Conservation (phyloP, 768 basidiomycete species). For the Boletus rufocinnamomeus region DNA sequence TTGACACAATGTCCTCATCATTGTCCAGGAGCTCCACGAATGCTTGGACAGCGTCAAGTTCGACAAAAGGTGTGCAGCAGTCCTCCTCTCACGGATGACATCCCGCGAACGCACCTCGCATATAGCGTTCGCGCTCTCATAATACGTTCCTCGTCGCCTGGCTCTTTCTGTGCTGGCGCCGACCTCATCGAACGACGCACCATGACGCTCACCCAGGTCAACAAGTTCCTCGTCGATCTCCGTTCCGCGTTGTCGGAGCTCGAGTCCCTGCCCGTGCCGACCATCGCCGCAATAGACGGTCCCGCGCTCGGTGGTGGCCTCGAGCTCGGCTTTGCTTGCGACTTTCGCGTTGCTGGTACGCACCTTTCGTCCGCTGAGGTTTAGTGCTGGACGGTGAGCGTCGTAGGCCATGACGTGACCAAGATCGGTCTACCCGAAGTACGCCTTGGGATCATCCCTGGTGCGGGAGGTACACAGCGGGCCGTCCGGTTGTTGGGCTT, state of each 20-base stretch:
- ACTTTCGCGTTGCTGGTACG: conserved; percentile 85
- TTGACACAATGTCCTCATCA: conserved; percentile 4
- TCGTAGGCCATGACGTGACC: conserved; percentile 60
- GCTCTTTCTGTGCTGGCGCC: conserved; percentile 89
- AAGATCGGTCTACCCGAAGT: conserved; percentile 90
- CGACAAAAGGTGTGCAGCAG: conserved; percentile 56
- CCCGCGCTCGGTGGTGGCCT: conserved; percentile 93
- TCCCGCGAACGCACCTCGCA: neutral
- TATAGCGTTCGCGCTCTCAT: conserved; percentile 76
- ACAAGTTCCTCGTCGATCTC: conserved; percentile 75
- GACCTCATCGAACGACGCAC: conserved; percentile 84
- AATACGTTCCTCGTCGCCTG: conserved; percentile 73
- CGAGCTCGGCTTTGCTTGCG: conserved; percentile 85
- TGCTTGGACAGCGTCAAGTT: conserved; percentile 66
- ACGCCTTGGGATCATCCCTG: conserved; percentile 81
- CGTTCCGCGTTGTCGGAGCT: conserved; percentile 70
- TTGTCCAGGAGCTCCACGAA: conserved; percentile 64
- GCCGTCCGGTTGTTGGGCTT: conserved; percentile 75
- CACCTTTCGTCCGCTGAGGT: conserved; percentile 2
- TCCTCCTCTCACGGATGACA: neutral
- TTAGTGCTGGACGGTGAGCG: neutral
- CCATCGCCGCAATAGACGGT: conserved; percentile 91
- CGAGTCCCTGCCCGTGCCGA: conserved; percentile 84
- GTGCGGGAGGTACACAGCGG: conserved; percentile 88
- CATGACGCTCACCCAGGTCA: conserved; percentile 75